These are phyloP conservation scores for Globisporangium abappressorium DNA, from an alignment of 352 stramenopile genomes.

Conservation along the genomic window DNA sequence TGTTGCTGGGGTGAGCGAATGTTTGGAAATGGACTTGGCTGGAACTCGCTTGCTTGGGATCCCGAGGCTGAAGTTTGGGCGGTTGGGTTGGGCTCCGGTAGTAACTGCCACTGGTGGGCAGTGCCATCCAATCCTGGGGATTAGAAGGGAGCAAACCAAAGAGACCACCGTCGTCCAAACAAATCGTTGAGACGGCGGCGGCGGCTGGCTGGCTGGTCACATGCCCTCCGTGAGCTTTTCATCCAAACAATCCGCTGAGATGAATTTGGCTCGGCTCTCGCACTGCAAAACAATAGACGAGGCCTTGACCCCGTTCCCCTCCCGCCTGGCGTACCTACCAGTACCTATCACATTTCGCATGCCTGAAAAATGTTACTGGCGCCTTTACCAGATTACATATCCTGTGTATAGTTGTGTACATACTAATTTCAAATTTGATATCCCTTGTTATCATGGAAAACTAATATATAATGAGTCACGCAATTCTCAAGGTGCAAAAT, in stretches of 20 bases:
- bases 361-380: background rate
- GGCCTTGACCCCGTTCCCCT: background rate
- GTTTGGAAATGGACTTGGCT: slow-evolving; percentile 5
- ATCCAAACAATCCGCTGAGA: slow-evolving; percentile 9
- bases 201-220: background rate
- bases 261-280: too few species aligned
- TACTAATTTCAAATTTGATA: background rate
- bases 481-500: too few species aligned
- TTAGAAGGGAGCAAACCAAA: background rate
- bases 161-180: slow-evolving; percentile 4
- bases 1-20: slow-evolving; percentile 1
- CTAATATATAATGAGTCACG: too few species aligned
- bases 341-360: slow-evolving; percentile 10
- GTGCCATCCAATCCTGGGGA: slow-evolving; percentile 5
- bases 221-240: background rate
- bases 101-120: background rate
- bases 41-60: background rate
- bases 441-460: too few species aligned
- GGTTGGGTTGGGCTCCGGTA: background rate
- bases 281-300: slow-evolving; percentile 4
- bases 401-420: background rate
- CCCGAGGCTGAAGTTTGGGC: background rate
- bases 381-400: background rate
- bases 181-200: slow-evolving; percentile 4
- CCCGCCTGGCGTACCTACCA: background rate